phyloP scores from a whole-genome alignment of 495 filamentous ascomycete genomes.

The Penicillium malachiteum region DNA sequence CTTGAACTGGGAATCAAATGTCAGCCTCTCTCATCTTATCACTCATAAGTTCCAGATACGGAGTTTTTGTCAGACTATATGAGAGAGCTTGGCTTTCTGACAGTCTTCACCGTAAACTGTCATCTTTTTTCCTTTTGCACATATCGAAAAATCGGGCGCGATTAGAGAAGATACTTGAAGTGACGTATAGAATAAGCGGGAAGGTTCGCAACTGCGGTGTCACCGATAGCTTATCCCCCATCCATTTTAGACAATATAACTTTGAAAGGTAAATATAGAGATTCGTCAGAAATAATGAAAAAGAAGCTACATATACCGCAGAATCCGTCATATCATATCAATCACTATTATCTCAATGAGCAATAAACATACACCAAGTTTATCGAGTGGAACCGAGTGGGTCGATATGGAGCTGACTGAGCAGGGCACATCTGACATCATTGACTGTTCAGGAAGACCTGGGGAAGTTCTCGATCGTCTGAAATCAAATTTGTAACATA shows the following conservation, averaged over 20 bases:
- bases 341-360: background rate
- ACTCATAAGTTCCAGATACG: no score
- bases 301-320: background rate
- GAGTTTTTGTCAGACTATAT: no score
- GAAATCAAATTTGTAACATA: background rate
- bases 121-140: no score
- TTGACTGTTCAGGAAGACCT: background rate
- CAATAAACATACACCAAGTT: background rate
- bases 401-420: background rate
- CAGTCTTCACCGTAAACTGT: no score
- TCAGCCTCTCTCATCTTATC: no score
- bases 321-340: background rate
- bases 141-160: no score
- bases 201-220: background rate
- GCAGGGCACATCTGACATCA: conserved; percentile 13
- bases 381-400: background rate
- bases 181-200: no score
- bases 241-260: no score
- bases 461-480: background rate
- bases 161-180: no score
- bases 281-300: background rate
- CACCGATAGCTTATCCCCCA: background rate
- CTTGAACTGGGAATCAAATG: background rate
- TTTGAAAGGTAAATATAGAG: background rate
- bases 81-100: no score